These are phyloP conservation scores for Leucocoprinus leucothites DNA, from an alignment of 768 basidiomycete genomes.

Conservation along the genomic window DNA sequence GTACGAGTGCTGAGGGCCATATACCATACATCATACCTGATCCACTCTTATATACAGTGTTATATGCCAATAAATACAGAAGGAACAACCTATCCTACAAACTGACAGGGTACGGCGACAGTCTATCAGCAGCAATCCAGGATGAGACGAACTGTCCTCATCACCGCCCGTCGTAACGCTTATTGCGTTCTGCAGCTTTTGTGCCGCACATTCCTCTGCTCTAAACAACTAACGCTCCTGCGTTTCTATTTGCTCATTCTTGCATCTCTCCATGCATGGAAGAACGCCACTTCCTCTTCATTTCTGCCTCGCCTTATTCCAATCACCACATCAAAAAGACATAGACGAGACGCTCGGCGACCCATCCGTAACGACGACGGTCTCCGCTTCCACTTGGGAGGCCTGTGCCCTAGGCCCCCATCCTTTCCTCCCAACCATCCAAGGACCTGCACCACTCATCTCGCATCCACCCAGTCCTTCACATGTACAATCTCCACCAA, in stretches of 20 bases:
- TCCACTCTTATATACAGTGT: no score
- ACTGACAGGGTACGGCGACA: no score
- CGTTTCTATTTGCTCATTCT: background rate
- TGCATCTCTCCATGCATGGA: background rate
- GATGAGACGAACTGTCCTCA: no score
- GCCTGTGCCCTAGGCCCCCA: constrained; percentile 38
- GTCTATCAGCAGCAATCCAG: no score
- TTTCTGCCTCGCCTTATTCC: no score
- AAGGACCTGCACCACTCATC: constrained; percentile 64
- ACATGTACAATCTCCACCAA: constrained; percentile 71
- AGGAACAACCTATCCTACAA: no score
- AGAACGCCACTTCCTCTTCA: background rate
- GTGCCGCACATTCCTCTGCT: background rate
- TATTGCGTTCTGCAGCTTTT: background rate
- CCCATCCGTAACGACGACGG: background rate
- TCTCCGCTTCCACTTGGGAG: background rate
- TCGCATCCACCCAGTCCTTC: constrained; percentile 52
- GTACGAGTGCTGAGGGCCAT: no score
- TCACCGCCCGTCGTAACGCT: background rate
- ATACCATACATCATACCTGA: no score
- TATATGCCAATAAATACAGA: no score
- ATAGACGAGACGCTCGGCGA: background rate
- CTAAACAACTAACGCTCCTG: background rate
- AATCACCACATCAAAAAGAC: background rate
- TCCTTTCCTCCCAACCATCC: constrained; percentile 58